phyloP scores from a whole-genome alignment of 768 basidiomycete species.

The Suillus brevipes region DNA sequence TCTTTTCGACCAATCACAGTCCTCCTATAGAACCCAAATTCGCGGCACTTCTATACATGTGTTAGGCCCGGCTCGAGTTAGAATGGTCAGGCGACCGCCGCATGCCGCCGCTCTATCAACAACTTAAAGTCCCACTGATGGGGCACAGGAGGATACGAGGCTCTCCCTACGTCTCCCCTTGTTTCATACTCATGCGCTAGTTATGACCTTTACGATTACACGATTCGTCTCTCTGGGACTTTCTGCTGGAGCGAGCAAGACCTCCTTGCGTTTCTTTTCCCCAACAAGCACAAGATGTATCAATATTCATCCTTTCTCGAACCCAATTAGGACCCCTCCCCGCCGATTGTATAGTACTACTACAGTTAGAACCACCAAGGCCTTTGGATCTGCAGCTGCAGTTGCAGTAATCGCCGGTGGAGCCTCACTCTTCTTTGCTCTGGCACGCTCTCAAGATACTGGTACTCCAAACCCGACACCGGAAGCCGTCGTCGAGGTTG shows the following conservation, averaged over 20 bases:
- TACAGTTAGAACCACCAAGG: not conserved
- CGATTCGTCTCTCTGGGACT: slow-evolving; percentile 5
- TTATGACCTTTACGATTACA: slow-evolving; percentile 15
- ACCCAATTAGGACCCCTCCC: not conserved
- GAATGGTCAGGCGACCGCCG: not conserved
- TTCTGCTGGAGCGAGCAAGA: not conserved
- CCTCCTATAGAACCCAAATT: not conserved
- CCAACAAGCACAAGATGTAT: slow-evolving; percentile 2
- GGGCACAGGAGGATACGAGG: not conserved
- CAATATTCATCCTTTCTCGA: not conserved
- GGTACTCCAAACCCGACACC: not conserved
- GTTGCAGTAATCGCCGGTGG: slow-evolving; percentile 12
- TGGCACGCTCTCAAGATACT: slow-evolving; percentile 3
- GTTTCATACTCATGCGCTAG: slow-evolving; percentile 2
- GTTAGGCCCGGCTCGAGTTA: not conserved
- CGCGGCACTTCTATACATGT: not conserved
- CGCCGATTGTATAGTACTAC: slow-evolving; percentile 1
- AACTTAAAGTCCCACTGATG: not conserved
- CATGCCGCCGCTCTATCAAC: not conserved
- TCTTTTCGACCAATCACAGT: not conserved
- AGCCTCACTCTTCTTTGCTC: slow-evolving; percentile 9
- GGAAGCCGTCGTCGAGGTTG: not conserved
- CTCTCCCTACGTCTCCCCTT: not conserved
- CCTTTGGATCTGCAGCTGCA: not conserved
- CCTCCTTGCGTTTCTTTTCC: not conserved